A percentile compares a stretch with the other conserved stretches of the same genome.
These are phyloP conservation scores for Lupinus albus DNA, from an alignment of 306 rosid species.

Conservation along the genomic window DNA sequence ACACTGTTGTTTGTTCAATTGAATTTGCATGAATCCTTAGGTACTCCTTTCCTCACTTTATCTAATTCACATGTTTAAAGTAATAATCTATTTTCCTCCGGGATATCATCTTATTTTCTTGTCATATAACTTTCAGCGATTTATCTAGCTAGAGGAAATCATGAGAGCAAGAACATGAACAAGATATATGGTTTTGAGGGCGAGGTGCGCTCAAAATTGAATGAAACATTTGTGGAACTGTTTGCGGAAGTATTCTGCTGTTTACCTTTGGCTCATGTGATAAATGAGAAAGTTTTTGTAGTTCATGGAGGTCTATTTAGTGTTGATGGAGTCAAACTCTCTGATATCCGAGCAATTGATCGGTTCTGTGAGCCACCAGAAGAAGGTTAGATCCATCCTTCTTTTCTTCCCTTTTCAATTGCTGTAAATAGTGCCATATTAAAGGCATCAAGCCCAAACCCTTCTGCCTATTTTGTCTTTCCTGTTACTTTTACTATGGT, in stretches of 20 bases:
- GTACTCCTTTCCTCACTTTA: neutral
- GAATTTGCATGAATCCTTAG: slow-evolving; percentile 5
- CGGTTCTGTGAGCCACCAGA: slow-evolving; percentile 99
- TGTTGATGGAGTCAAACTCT: slow-evolving; percentile 92
- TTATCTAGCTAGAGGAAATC: slow-evolving; percentile 94
- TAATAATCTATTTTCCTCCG: neutral
- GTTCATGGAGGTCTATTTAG: slow-evolving; percentile 99
- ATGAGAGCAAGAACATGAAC: slow-evolving; percentile 99
- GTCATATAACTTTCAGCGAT: slow-evolving; percentile 64
- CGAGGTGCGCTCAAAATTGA: slow-evolving; percentile 91
- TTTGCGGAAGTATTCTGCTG: slow-evolving; percentile 96
- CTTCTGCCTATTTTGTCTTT: neutral
- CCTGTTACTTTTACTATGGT: neutral
- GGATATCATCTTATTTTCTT: slow-evolving; percentile 23
- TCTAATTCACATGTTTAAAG: slow-evolving; percentile 15
- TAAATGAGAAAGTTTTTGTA: slow-evolving; percentile 80
- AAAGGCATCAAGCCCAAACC: neutral
- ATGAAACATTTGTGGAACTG: slow-evolving; percentile 89
- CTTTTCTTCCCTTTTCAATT: slow-evolving; percentile 3
- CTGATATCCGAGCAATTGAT: slow-evolving; percentile 77
- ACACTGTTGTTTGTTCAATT: slow-evolving; percentile 4
- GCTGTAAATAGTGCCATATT: slow-evolving; percentile 2
- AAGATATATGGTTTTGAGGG: slow-evolving; percentile 99
- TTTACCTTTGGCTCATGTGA: slow-evolving; percentile 91
- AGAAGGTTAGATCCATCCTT: slow-evolving; percentile 67